Evolutionary conservation across 2,329 filamentous ascomycete species (phyloP).

Genomic region (Alternaria postmessia): DNA sequence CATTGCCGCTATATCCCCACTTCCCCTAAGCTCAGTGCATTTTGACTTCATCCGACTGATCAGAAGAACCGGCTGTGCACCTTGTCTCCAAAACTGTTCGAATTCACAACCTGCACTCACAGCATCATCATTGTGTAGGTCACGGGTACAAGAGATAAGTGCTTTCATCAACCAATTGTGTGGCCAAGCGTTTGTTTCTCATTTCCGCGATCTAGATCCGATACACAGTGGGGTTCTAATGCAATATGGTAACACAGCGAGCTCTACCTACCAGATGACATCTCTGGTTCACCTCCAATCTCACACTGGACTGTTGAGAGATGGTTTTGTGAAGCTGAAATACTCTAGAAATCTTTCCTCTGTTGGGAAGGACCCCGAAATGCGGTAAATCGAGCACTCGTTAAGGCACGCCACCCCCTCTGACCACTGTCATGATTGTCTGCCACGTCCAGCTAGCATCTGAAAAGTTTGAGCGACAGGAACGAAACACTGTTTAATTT

Average conservation of each 20-base stretch:
- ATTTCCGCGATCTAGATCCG: neutral
- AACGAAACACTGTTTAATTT: neutral
- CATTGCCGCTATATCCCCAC: neutral
- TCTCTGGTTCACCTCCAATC: neutral
- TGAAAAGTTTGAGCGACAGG: neutral
- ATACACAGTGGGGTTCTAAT: neutral
- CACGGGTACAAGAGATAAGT: neutral
- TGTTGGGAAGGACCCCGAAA: neutral
- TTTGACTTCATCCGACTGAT: neutral
- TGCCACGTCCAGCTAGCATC: neutral
- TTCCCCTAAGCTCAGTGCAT: neutral
- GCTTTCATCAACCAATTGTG: neutral
- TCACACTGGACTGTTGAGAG: neutral
- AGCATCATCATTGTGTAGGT: neutral
- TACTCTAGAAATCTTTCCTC: too few relatives aligned
- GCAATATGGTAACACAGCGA: neutral
- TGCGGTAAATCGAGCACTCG: neutral
- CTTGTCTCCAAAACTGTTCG: neutral
- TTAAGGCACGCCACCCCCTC: neutral
- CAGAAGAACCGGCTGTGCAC: neutral
- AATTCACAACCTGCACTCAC: neutral
- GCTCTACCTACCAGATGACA: neutral
- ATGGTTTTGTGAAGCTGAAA: neutral
- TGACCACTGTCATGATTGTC: neutral
- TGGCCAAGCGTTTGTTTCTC: neutral